A percentile compares a stretch with the other conserved stretches of the same genome.
phyloP scores from a whole-genome alignment of 2,329 filamentous ascomycete species.

The Aspergillus tubingensis region DNA sequence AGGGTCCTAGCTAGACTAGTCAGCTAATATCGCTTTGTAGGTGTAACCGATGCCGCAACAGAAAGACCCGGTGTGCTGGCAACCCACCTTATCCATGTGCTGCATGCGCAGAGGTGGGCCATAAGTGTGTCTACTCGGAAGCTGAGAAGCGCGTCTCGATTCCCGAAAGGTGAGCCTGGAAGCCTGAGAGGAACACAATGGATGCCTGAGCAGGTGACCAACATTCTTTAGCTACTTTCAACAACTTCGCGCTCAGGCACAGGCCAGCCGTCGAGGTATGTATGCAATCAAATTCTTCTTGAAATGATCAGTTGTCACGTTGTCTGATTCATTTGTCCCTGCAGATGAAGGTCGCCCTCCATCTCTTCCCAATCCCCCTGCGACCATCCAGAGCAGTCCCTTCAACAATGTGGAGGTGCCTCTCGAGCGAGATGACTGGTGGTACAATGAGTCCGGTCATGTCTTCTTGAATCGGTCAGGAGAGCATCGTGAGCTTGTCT shows the following conservation, averaged over 20 bases:
- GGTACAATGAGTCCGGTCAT: constrained; percentile 41
- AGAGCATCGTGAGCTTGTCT: constrained; percentile 33
- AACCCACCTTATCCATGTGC: constrained; percentile 39
- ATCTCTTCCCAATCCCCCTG: constrained; percentile 12
- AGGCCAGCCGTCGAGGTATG: constrained; percentile 20
- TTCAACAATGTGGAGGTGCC: constrained; percentile 24
- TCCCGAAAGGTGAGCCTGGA: constrained; percentile 34
- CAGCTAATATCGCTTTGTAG: constrained; percentile 17
- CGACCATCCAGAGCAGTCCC: constrained; percentile 18
- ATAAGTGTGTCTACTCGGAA: constrained; percentile 39
- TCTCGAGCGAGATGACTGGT: constrained; percentile 42
- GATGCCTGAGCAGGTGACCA: constrained; percentile 6
- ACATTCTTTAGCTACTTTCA: constrained; percentile 30
- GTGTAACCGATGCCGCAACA: constrained; percentile 40
- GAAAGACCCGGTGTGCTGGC: constrained; percentile 41
- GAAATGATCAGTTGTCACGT: neutral
- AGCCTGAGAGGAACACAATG: neutral
- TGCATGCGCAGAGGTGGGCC: constrained; percentile 35
- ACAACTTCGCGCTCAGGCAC: constrained; percentile 37
- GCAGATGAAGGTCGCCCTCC: neutral
- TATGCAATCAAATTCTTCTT: no score
- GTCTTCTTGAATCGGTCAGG: constrained; percentile 39
- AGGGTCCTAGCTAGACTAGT: neutral
- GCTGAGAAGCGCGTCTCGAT: constrained; percentile 40
- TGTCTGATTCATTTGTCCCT: neutral